phyloP scores from a whole-genome alignment of 805 yeast species.

The Zygosaccharomyces gambellarensis region DNA sequence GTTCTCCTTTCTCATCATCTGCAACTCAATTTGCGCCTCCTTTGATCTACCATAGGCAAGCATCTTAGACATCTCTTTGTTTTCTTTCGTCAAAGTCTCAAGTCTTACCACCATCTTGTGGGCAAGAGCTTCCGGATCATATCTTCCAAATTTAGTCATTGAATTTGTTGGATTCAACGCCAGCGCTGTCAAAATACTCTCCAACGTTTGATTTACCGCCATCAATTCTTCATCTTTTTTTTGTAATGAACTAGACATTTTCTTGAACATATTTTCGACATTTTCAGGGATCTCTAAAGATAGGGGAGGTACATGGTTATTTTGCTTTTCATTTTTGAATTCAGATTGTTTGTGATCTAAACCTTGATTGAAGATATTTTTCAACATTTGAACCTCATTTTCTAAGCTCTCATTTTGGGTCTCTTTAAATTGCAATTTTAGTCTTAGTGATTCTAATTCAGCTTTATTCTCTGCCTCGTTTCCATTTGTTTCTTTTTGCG shows the following conservation, averaged over 20 bases:
- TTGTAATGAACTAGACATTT: conserved; percentile 44
- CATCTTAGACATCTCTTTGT: conserved; percentile 64
- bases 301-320: conserved; percentile 8
- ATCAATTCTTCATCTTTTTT: conserved; percentile 48
- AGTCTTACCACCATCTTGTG: conserved; percentile 65
- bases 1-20: conserved; percentile 50
- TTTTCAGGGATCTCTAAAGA: conserved; percentile 39
- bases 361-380: conserved; percentile 33
- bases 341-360: conserved; percentile 37
- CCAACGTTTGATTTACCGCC: conserved; percentile 59
- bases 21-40: conserved; percentile 64
- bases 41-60: conserved; percentile 71
- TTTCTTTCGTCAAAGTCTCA: conserved; percentile 59
- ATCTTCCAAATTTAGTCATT: conserved; percentile 51
- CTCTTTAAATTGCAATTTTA: conserved; percentile 54
- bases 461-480: not conserved
- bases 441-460: conserved; percentile 38
- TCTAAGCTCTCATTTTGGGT: conserved; percentile 45
- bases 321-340: conserved; percentile 20
- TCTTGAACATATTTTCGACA: conserved; percentile 45
- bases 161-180: conserved; percentile 46
- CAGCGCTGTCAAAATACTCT: conserved; percentile 54
- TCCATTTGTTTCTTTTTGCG: not conserved
- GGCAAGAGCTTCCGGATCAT: conserved; percentile 69
- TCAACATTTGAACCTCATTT: conserved; percentile 40